Evolutionary conservation across 1,284 basidiomycete species (phyloP).

Genomic region (Flammula alnicola): DNA sequence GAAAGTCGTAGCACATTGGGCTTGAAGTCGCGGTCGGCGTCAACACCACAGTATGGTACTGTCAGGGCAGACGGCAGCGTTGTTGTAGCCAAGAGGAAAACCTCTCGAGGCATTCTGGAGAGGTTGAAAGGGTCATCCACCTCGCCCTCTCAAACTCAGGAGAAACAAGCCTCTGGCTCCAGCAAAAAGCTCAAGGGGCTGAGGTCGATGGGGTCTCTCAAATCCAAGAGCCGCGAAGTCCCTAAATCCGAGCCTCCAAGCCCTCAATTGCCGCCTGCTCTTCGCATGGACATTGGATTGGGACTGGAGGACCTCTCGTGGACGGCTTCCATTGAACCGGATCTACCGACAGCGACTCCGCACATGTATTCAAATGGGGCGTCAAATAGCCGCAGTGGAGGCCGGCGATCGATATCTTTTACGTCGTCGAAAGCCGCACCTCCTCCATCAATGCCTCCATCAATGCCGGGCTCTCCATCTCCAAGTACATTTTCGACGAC

Average conservation of each 20-base stretch:
- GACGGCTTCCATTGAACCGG: conserved; percentile 40
- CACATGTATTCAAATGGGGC: conserved; percentile 20
- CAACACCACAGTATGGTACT: conserved; percentile 34
- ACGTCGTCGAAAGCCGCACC: conserved; percentile 42
- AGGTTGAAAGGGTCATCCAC: conserved; percentile 54
- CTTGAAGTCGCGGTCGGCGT: conserved; percentile 26
- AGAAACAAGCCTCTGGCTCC: conserved; percentile 26
- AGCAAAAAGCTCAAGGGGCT: conserved; percentile 71
- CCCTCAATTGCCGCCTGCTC: conserved; percentile 55
- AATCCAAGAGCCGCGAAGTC: conserved; percentile 52
- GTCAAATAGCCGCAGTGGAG: conserved; percentile 38
- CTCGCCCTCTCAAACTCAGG: conserved; percentile 41
- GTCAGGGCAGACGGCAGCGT: conserved; percentile 41
- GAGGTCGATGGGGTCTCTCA: conserved; percentile 80
- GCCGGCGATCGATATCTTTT: conserved; percentile 72
- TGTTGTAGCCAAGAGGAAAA: conserved; percentile 51
- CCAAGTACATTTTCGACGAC: conserved; percentile 47
- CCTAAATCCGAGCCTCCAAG: conserved; percentile 43
- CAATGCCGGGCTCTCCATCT: conserved; percentile 54
- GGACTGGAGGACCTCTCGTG: conserved; percentile 64
- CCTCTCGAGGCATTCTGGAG: conserved; percentile 68
- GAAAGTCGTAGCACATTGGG: conserved; percentile 78
- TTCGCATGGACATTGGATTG: conserved; percentile 59
- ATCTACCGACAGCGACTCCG: conserved; percentile 31
- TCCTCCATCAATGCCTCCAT: conserved; percentile 46